Conservation (phyloP, 352 stramenopile species). For the Hyaloperonospora brassicae region DNA sequence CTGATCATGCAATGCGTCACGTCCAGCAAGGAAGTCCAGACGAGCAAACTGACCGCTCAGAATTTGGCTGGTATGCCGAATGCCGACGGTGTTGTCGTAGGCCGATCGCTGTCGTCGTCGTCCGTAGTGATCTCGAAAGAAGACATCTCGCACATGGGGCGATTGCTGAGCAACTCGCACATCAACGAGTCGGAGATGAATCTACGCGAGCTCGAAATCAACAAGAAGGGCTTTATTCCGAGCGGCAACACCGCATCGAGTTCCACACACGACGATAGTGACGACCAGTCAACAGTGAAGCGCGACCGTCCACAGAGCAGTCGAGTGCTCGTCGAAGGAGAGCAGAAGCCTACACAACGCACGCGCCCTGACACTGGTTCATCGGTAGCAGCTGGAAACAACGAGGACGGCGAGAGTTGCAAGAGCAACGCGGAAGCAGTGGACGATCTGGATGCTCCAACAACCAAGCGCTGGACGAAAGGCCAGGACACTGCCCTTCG, state of each 20-base stretch:
- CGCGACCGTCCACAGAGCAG: constrained; percentile 67
- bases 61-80: constrained; percentile 31
- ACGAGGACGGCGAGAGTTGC: constrained; percentile 27
- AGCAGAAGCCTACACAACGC: constrained; percentile 60
- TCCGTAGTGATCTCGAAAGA: constrained; percentile 71
- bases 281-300: constrained; percentile 37
- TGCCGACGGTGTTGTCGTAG: constrained; percentile 21
- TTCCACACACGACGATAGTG: constrained; percentile 18
- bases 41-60: constrained; percentile 24
- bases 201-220: constrained; percentile 70
- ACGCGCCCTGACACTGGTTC: constrained; percentile 37
- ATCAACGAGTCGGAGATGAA: constrained; percentile 77
- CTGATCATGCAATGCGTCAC: no score
- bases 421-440: constrained; percentile 28
- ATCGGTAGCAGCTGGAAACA: constrained; percentile 7
- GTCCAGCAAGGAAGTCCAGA: constrained; percentile 43
- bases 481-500: constrained; percentile 78
- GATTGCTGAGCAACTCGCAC: constrained; percentile 64
- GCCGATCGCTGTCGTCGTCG: constrained; percentile 58
- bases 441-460: constrained; percentile 65
- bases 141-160: constrained; percentile 64
- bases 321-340: constrained; percentile 41
- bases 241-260: constrained; percentile 6
- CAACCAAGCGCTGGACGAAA: constrained; percentile 84
- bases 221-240: constrained; percentile 47